phyloP scores from a whole-genome alignment of 345 rosid species.

The Odontarrhena argentea region DNA sequence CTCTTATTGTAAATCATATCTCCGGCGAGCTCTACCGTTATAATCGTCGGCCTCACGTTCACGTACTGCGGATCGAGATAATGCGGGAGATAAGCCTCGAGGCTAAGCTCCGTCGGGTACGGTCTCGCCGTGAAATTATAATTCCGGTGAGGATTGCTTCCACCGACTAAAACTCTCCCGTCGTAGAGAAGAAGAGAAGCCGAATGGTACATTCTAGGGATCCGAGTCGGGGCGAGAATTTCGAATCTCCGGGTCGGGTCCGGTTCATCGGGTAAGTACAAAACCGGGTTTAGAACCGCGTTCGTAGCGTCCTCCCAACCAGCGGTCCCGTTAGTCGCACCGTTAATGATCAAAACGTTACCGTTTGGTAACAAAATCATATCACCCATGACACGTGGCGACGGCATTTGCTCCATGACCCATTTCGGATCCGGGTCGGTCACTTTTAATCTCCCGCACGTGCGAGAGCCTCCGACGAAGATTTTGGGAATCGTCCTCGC shows the following conservation, averaged over 20 bases:
- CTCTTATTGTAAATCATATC: conserved; percentile 45
- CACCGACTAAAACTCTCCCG: conserved; percentile 79
- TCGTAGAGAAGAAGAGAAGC: conserved; percentile 67
- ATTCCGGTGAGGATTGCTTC: conserved; percentile 75
- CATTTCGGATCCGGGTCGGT: conserved; percentile 63
- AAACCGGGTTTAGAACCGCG: conserved; percentile 70
- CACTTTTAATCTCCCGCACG: conserved; percentile 70
- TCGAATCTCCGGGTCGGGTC: conserved; percentile 56
- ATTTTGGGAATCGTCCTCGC: conserved; percentile 34
- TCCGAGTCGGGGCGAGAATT: conserved; percentile 50
- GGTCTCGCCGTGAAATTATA: conserved; percentile 69
- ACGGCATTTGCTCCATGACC: conserved; percentile 82
- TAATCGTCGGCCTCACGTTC: conserved; percentile 57
- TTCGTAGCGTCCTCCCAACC: conserved; percentile 76
- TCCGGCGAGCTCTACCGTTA: conserved; percentile 50
- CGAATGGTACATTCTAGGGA: conserved; percentile 83
- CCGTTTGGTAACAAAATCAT: conserved; percentile 71
- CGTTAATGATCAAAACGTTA: conserved; percentile 64
- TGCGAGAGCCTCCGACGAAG: conserved; percentile 61
- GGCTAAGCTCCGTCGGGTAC: conserved; percentile 75
- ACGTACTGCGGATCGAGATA: conserved; percentile 52
- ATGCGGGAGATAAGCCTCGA: conserved; percentile 74
- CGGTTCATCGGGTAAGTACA: conserved; percentile 53
- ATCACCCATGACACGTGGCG: conserved; percentile 73
- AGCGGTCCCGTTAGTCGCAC: conserved; percentile 74